Conservation (phyloP, 2,329 filamentous ascomycete species). For the Trichophyton benhamiae region DNA sequence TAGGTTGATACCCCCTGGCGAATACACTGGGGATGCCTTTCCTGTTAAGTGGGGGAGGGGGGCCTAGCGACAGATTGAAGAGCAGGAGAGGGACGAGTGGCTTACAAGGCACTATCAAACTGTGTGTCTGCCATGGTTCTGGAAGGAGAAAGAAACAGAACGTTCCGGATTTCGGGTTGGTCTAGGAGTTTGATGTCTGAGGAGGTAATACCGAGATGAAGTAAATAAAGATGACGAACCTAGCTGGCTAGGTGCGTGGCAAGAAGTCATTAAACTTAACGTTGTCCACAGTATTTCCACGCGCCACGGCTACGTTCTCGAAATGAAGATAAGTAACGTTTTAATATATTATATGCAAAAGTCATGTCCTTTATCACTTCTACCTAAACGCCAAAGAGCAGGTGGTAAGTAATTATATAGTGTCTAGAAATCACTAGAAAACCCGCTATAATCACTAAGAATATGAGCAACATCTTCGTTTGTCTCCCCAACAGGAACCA, state of each 20-base stretch:
- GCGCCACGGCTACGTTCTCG: neutral
- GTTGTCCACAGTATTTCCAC: neutral
- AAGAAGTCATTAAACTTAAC: neutral
- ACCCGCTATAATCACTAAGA: neutral
- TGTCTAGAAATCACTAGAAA: neutral
- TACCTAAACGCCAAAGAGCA: neutral
- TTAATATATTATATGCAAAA: neutral
- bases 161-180: neutral
- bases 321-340: neutral
- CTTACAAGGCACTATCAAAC: conserved; percentile 41
- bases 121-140: conserved; percentile 35
- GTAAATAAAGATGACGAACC: neutral
- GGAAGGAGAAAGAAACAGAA: neutral
- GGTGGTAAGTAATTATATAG: neutral
- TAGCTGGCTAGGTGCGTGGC: neutral
- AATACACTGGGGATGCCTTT: neutral
- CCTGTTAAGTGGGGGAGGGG: conserved; percentile 12
- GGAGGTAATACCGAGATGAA: neutral
- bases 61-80: neutral
- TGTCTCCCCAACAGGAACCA: neutral
- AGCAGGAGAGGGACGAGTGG: conserved; percentile 7
- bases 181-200: neutral
- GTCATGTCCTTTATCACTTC: neutral
- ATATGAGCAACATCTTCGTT: neutral
- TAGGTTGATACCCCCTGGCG: neutral